Evolutionary conservation across 768 basidiomycete genomes (phyloP), one percentile per base, ranked within the genome.

Genomic region (Dictyophora rubrovolvata): DNA sequence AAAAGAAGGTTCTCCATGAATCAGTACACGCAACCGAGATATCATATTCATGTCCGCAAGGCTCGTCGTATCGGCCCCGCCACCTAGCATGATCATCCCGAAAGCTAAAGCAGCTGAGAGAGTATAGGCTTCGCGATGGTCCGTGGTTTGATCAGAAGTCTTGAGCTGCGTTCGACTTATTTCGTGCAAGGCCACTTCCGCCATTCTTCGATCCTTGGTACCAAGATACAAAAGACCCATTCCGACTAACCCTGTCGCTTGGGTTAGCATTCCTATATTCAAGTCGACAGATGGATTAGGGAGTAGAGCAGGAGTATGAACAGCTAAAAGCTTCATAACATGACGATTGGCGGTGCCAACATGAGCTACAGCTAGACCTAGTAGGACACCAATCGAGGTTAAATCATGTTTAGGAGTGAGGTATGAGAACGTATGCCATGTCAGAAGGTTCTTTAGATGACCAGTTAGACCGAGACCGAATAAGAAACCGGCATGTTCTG

Each of bases 401-500:
- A 92, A 77, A 65, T 98, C 94, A 68, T 98, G 94, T 66, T 98
- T 93, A 5, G 93, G 91, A 2, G 93, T 94, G 65, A 99, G 80
- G 69, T 97, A 96, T 14, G 84, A 83, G 69, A 95, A 97, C 0
- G 93, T 93, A 70, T 96, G 92, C 89, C 93, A 95, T 1, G 91
- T 92, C 65, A 90, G 71, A 82, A 99, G 84, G 60, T 86, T 84
- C 63, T 85, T 83, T 61, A 98, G 76, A 68, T 97, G 94, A 0
- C 96, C 96, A 1, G 85, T 89, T 21, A 99, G 75, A 0, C 96
- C 96, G 9, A 99, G 79, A 16, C 91, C 96, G 46, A 91, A 83
- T 48, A 99, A 76, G 73, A 97, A 93, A 1, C 96, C 96, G n/a
- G 93, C 96, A 67, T 98, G 96, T 66, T 93, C 86, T 0, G 94